Evolutionary conservation across 345 rosid species (phyloP).

Genomic region (Brassica incana): DNA sequence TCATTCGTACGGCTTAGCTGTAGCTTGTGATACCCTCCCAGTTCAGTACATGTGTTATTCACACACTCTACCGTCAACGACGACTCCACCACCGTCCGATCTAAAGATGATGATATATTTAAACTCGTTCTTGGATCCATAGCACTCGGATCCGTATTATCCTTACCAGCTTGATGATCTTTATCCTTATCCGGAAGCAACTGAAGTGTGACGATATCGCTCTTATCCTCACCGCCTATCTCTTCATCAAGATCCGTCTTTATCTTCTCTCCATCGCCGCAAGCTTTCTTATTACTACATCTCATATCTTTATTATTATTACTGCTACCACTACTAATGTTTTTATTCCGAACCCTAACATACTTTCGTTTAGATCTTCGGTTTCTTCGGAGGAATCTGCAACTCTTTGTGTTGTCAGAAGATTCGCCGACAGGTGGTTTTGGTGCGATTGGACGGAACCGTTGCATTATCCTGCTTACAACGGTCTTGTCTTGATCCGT

Average conservation of each 20-base stretch:
- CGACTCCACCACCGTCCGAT: constrained; percentile 45
- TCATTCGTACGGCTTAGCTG: constrained; percentile 46
- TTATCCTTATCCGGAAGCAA: constrained; percentile 49
- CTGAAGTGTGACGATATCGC: constrained; percentile 50
- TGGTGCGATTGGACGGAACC: constrained; percentile 92
- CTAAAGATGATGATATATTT: constrained; percentile 12
- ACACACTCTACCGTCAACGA: constrained; percentile 76
- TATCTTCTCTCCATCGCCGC: constrained; percentile 21
- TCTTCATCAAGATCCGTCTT: constrained; percentile 29
- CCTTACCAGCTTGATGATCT: constrained; percentile 1
- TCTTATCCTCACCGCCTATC: not conserved
- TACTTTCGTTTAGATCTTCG: constrained; percentile 65
- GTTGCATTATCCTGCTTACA: constrained; percentile 60
- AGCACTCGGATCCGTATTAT: not conserved
- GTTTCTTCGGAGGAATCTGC: constrained; percentile 34
- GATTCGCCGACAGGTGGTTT: constrained; percentile 53
- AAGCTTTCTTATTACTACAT: constrained; percentile 25
- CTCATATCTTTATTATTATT: constrained; percentile 16
- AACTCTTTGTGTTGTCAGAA: constrained; percentile 25
- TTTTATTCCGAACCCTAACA: constrained; percentile 59
- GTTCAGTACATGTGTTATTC: constrained; percentile 50
- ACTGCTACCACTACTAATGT: not conserved
- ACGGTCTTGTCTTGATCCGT: constrained; percentile 44
- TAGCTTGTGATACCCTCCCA: constrained; percentile 20
- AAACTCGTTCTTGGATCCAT: not conserved